Evolutionary conservation across 2,329 filamentous ascomycete species (phyloP).

Genomic region (Fusarium mexicanum): DNA sequence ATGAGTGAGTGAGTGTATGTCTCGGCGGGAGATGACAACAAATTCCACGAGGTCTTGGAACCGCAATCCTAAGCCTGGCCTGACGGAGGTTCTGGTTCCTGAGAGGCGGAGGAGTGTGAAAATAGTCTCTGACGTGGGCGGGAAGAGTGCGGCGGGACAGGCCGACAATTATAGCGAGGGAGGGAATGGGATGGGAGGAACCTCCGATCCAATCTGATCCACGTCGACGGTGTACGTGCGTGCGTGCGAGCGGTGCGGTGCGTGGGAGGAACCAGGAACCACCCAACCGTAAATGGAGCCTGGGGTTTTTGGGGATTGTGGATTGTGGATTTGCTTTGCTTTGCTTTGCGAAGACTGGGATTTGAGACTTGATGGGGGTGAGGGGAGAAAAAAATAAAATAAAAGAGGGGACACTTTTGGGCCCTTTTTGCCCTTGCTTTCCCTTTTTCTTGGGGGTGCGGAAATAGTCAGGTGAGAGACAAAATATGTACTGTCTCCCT

Average conservation of each 20-base stretch:
- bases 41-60: slow-evolving; percentile 41
- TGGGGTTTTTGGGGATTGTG: slow-evolving; percentile 37
- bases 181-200: slow-evolving; percentile 34
- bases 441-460: slow-evolving; percentile 28
- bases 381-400: slow-evolving; percentile 18
- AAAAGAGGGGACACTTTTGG: slow-evolving; percentile 33
- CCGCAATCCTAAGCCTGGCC: slow-evolving; percentile 33
- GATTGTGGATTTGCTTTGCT: slow-evolving; percentile 32
- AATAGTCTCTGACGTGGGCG: slow-evolving; percentile 39
- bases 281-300: slow-evolving; percentile 36
- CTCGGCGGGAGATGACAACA: slow-evolving; percentile 40
- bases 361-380: slow-evolving; percentile 33
- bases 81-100: slow-evolving; percentile 26
- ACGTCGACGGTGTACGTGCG: slow-evolving; percentile 6
- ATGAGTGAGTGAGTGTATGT: slow-evolving; percentile 32
- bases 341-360: slow-evolving; percentile 26
- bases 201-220: slow-evolving; percentile 38
- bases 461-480: slow-evolving; percentile 38
- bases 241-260: slow-evolving; percentile 1
- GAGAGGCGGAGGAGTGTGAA: slow-evolving; percentile 24
- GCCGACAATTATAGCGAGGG: slow-evolving; percentile 40
- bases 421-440: slow-evolving; percentile 18
- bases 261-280: slow-evolving; percentile 39
- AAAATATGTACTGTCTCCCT: slow-evolving; percentile 19
- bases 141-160: slow-evolving; percentile 39